phyloP scores from a whole-genome alignment of 805 yeast genomes.

The Metschnikowia borealis region DNA sequence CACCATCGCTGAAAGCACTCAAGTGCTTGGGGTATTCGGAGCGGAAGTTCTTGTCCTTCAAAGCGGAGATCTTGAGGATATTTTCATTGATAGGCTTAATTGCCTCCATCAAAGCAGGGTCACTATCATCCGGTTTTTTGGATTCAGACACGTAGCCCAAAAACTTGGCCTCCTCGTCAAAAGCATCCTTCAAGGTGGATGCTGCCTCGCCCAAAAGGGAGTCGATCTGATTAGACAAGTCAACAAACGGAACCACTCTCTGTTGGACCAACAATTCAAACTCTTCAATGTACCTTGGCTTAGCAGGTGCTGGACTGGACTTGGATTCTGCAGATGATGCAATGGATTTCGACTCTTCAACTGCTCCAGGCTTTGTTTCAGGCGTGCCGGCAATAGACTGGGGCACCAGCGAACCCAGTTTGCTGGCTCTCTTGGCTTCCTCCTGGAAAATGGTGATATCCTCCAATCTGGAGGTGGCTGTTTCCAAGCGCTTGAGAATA shows the following conservation, averaged over 20 bases:
- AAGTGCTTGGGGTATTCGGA: constrained; percentile 65
- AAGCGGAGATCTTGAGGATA: constrained; percentile 52
- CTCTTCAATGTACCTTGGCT: constrained; percentile 44
- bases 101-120: constrained; percentile 51
- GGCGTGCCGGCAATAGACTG: neutral
- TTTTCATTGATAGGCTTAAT: constrained; percentile 64
- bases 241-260: constrained; percentile 57
- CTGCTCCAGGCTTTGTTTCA: constrained; percentile 12
- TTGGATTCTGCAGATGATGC: constrained; percentile 12
- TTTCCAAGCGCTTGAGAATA: constrained; percentile 68
- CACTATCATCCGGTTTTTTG: constrained; percentile 58
- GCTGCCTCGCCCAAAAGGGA: constrained; percentile 57
- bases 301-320: constrained; percentile 20
- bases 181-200: constrained; percentile 45
- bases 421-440: constrained; percentile 36
- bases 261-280: constrained; percentile 54
- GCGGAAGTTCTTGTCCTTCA: constrained; percentile 73
- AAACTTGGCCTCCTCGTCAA: constrained; percentile 55
- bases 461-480: constrained; percentile 89
- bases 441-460: constrained; percentile 81
- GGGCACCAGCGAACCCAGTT: constrained; percentile 7
- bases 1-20: constrained; percentile 83
- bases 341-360: neutral
- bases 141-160: constrained; percentile 56
- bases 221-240: constrained; percentile 50